These are phyloP conservation scores for Aspergillus cejpii DNA, from an alignment of 2,329 filamentous ascomycete species.

Conservation along the genomic window DNA sequence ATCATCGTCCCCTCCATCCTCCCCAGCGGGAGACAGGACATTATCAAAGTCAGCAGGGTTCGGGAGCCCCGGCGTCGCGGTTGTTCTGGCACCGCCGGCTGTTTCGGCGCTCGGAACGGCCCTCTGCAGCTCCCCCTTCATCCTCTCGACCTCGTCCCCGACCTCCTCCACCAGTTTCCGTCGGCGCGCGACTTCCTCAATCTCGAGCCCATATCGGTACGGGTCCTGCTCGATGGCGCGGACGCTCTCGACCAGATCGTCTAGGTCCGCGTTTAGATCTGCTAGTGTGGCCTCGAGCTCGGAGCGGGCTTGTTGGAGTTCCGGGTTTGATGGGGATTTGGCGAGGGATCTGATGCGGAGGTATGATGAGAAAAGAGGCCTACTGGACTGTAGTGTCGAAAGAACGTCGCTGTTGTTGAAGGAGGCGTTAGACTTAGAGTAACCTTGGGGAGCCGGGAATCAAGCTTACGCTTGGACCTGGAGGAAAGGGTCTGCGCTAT, in stretches of 20 bases:
- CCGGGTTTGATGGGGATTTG: conserved; percentile 62
- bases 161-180: conserved; percentile 80
- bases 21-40: conserved; percentile 33
- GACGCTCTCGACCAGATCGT: conserved; percentile 81
- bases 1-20: conserved; percentile 50
- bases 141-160: conserved; percentile 79
- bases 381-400: conserved; percentile 68
- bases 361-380: conserved; percentile 88
- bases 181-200: conserved; percentile 72
- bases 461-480: conserved; percentile 42
- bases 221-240: conserved; percentile 82
- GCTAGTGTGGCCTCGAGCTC: conserved; percentile 74
- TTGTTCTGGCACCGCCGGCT: background rate
- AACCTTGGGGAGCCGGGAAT: conserved; percentile 2
- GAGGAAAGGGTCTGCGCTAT: conserved; percentile 42
- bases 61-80: conserved; percentile 45
- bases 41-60: conserved; percentile 54
- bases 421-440: conserved; percentile 3
- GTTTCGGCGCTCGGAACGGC: conserved; percentile 42
- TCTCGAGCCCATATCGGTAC: conserved; percentile 75
- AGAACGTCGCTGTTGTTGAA: conserved; percentile 67
- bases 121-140: conserved; percentile 72
- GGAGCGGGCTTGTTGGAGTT: conserved; percentile 55
- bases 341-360: conserved; percentile 87
- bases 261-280: conserved; percentile 76